Percentiles rank a stretch among this genome's conserved stretches.
Evolutionary conservation across 2,329 filamentous ascomycete genomes (phyloP).

Genomic region (Alternaria arbusti): DNA sequence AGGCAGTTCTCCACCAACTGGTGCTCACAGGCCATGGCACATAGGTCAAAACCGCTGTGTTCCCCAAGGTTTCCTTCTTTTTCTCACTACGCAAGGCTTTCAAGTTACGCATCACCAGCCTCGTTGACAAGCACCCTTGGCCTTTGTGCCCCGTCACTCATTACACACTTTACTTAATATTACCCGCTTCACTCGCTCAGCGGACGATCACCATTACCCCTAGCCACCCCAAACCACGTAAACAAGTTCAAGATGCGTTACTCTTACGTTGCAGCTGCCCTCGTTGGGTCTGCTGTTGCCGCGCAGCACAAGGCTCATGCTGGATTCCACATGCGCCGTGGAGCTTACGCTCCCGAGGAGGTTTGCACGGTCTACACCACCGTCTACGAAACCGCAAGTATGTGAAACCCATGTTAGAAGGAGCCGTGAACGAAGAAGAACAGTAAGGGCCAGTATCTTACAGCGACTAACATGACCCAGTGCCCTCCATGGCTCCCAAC

Average conservation of each 20-base stretch:
- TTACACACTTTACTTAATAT: conserved; percentile 47
- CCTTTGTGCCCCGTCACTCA: conserved; percentile 47
- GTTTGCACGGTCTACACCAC: conserved; percentile 77
- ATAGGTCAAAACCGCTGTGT: conserved; percentile 39
- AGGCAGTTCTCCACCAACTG: conserved; percentile 14
- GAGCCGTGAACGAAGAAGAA: not conserved
- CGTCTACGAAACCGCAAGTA: conserved; percentile 56
- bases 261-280: conserved; percentile 66
- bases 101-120: conserved; percentile 40
- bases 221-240: conserved; percentile 34
- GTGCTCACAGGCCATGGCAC: conserved; percentile 26
- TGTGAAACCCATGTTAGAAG: conserved; percentile 28
- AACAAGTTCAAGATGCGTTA: conserved; percentile 73
- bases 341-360: conserved; percentile 58
- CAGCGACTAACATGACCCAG: conserved; percentile 22
- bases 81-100: conserved; percentile 39
- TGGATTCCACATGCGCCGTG: conserved; percentile 63
- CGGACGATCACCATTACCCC: conserved; percentile 65
- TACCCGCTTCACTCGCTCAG: conserved; percentile 85
- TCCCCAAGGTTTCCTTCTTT: conserved; percentile 31
- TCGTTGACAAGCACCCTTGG: conserved; percentile 41
- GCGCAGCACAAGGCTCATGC: conserved; percentile 70
- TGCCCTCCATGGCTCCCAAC: conserved; percentile 34
- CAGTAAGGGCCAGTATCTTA: not conserved
- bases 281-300: conserved; percentile 61